Conservation (phyloP, 768 basidiomycete genomes). For the Daedaleopsis sinensis region DNA sequence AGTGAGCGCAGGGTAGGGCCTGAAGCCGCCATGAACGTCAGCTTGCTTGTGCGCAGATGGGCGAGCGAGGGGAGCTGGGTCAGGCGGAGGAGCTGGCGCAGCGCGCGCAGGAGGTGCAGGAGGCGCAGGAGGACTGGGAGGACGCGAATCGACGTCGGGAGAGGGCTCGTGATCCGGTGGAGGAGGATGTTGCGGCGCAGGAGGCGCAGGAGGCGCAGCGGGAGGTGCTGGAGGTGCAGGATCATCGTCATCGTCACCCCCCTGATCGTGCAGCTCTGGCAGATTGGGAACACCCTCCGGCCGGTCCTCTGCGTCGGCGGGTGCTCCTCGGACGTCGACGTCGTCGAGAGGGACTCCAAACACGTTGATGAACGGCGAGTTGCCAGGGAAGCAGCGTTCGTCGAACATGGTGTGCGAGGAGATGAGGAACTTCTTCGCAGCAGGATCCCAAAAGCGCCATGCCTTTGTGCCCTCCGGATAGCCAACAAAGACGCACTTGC, state of each 20-base stretch:
- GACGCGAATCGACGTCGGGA: not conserved
- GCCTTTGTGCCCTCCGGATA: constrained; percentile 6
- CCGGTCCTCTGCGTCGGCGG: not conserved
- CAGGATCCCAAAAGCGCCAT: constrained; percentile 13
- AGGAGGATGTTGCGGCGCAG: not conserved
- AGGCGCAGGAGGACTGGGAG: constrained; percentile 7
- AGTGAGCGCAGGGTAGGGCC: constrained; percentile 4
- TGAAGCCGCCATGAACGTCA: constrained; percentile 5
- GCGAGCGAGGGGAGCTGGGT: not conserved
- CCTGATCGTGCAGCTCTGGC: constrained; percentile 16
- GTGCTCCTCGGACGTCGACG: constrained; percentile 2
- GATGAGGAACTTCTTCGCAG: constrained; percentile 13
- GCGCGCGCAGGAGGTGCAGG: not conserved
- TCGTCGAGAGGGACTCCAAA: constrained; percentile 7
- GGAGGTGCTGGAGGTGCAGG: constrained; percentile 16
- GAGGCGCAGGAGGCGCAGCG: not conserved
- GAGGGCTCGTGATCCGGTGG: not conserved
- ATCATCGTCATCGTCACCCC: constrained; percentile 14
- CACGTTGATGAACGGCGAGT: constrained; percentile 10
- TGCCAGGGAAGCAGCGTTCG: constrained; percentile 11
- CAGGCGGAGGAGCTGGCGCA: constrained; percentile 3
- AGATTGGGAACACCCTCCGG: constrained; percentile 2
- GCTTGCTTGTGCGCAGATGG: constrained; percentile 4
- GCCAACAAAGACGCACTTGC: constrained; percentile 39
- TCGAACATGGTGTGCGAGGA: constrained; percentile 15